Evolutionary conservation across 2,329 filamentous ascomycete genomes (phyloP).

Genomic region (Colletotrichum siamense): DNA sequence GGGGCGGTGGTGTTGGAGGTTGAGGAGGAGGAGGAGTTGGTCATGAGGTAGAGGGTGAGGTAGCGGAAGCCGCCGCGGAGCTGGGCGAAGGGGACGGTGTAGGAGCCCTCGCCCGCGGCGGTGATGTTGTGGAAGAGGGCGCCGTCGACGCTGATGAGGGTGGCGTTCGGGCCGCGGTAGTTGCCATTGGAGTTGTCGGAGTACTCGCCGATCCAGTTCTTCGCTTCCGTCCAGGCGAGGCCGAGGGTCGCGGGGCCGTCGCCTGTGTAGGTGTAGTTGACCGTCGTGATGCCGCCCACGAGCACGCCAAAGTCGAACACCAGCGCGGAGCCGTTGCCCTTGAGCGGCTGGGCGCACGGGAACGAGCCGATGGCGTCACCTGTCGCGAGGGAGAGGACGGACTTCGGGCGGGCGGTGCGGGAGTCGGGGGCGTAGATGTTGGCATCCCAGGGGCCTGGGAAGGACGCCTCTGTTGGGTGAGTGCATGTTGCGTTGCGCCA

Average conservation of each 20-base stretch:
- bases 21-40: not conserved
- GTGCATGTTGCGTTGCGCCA: conserved; percentile 62
- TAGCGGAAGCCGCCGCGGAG: conserved; percentile 60
- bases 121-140: conserved; percentile 50
- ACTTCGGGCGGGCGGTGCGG: conserved; percentile 52
- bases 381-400: conserved; percentile 41
- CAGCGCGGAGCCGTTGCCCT: conserved; percentile 54
- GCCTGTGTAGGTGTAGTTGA: conserved; percentile 52
- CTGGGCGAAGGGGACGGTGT: conserved; percentile 37
- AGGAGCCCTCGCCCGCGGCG: conserved; percentile 33
- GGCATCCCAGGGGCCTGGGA: conserved; percentile 62
- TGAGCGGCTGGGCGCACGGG: conserved; percentile 26
- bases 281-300: conserved; percentile 59
- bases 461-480: conserved; percentile 52
- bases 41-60: conserved; percentile 47
- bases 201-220: conserved; percentile 50
- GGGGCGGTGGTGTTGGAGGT: not conserved
- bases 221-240: conserved; percentile 53
- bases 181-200: conserved; percentile 54
- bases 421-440: conserved; percentile 62
- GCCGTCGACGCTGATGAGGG: conserved; percentile 38
- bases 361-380: conserved; percentile 35
- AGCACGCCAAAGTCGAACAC: conserved; percentile 66
- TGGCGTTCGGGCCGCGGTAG: conserved; percentile 36
- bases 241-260: conserved; percentile 40